Base-by-base conservation (phyloP, 805 yeast genomes). In the Kuraishia borneana region DNA sequence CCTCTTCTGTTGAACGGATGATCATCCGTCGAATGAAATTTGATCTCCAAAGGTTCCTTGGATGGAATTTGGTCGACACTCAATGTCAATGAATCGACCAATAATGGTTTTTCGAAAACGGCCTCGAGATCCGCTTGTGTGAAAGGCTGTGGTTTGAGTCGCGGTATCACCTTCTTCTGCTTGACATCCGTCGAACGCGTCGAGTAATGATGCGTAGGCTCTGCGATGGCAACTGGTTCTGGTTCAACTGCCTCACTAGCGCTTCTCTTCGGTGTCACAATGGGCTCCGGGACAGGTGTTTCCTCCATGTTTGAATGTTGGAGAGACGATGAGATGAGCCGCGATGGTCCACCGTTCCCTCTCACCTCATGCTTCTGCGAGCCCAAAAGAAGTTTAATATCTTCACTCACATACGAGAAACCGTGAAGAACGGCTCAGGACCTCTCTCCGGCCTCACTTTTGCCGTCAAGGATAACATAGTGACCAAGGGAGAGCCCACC, bases 391-490 rank as follows among this genome's bases (percentile, higher is more conserved):
- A 46, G 30, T 61, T 43, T 44, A 63, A 61, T 39, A 19, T 30
- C 16, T 30, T 30, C 18, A 30, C 32, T 8, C n/a, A 16, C 20
- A 13, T 30, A 8, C n/a, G 32, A 18, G 28, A 25, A 12, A 12
- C 8, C 16, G 28, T 25, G 13, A 16, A 25, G 7, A 13, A 7
- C 16, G 13, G 16, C 28, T 10, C 16, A 5, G 40, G 46, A 9
- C 17, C 21, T 9, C 50, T 68, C 19, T 33, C 46, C 2, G 60
- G 61, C 6, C 45, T 51, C 2, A 48, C 58, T 0, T 54, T 61
- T 8, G 81, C 79, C 0, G 57, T 81, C 18, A 94, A 92, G 47
- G 97, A 89, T 56, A 87, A 85, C 50, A 77, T 88, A 33, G 72
- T 74, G 28, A 78, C 96, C 0, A 56, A 50, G 6, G 67, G 65